Conservation (phyloP, 2,329 filamentous ascomycete species). For the Dactylonectria macrodidyma region DNA sequence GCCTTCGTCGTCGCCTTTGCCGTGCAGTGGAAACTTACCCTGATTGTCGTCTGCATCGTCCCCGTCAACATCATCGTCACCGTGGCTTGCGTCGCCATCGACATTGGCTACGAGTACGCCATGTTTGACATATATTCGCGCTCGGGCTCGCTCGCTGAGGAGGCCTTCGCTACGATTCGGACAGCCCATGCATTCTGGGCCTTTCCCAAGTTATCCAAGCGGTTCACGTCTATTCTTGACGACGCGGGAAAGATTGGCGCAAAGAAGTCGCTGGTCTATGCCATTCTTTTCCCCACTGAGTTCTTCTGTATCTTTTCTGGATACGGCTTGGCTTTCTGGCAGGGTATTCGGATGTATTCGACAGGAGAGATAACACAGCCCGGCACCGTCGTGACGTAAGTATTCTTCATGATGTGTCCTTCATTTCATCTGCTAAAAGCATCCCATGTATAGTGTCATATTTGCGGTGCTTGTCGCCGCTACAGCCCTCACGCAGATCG, state of each 20-base stretch:
- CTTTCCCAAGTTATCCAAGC: conserved; percentile 58
- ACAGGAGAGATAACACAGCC: conserved; percentile 61
- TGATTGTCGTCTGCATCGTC: conserved; percentile 62
- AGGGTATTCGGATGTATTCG: conserved; percentile 63
- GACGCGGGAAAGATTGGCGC: conserved; percentile 56
- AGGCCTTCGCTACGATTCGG: conserved; percentile 63
- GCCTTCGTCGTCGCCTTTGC: conserved; percentile 59
- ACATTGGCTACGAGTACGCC: conserved; percentile 59
- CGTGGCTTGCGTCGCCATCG: conserved; percentile 54
- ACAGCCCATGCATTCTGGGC: conserved; percentile 67
- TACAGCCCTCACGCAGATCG: conserved; percentile 62
- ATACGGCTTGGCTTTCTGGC: conserved; percentile 67
- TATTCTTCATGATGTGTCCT: conserved; percentile 12
- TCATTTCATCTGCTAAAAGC: conserved; percentile 4
- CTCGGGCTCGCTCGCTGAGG: conserved; percentile 63
- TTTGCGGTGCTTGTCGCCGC: conserved; percentile 64
- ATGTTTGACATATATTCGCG: conserved; percentile 61
- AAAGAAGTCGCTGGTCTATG: conserved; percentile 61
- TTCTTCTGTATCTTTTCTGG: conserved; percentile 65
- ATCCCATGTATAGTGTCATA: conserved; percentile 55
- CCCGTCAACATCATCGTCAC: conserved; percentile 60
- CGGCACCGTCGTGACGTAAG: conserved; percentile 63
- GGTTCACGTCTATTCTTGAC: conserved; percentile 60
- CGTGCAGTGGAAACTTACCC: conserved; percentile 59
- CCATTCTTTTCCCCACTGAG: conserved; percentile 60